Evolutionary conservation across 2,329 filamentous ascomycete species (phyloP), one percentile per base, ranked within the genome.

Genomic region (Claviceps sp.): DNA sequence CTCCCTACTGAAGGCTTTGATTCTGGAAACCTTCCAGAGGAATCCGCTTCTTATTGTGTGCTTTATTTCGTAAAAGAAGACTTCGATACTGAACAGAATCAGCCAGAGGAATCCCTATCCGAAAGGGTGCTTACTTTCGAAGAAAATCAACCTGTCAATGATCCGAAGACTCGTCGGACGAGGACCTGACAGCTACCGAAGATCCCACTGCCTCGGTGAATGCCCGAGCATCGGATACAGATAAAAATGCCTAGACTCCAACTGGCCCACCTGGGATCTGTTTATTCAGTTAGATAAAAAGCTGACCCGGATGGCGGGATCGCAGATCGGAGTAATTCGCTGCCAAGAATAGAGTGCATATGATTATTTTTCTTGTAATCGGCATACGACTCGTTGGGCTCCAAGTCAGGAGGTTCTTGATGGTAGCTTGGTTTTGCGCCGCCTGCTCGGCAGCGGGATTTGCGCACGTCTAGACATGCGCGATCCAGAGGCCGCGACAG

Each of bases 341-440:
- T 19, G n/a, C 39, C 19, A 10, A 45, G 14, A 37, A 45, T 10
- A 19, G 26, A 30, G 30, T 39, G 73, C 84, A 60, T 70, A 94
- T 89, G 93, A 70, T 97, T 98, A 76, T 97, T 98, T 68, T 85
- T 84, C 77, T 98, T 98, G 81, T 93, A 98, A 70, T 98, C 94
- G 55, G 91, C 89, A 76, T 93, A 98, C 65, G 86, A 82, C 75
- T 98, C 97, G 75, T 98, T 98, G 56, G 82, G 74, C 65, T 97
- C 91, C 60, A 98, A 74, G 73, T 97, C 98, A 97, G 76, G 60
- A 98, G 80, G 65, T 81, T 89, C 76, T 97, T 97, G 70, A 98
- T 88, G 45, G 89, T 94, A 67, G 85, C 82, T 68, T 88, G 85
- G 73, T 98, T 98, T 72, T 94, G 87, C 63, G 90, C 90, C 62